These are phyloP conservation scores for Meyerozyma guilliermondii DNA, from an alignment of 1,139 yeast species.

Conservation along the genomic window DNA sequence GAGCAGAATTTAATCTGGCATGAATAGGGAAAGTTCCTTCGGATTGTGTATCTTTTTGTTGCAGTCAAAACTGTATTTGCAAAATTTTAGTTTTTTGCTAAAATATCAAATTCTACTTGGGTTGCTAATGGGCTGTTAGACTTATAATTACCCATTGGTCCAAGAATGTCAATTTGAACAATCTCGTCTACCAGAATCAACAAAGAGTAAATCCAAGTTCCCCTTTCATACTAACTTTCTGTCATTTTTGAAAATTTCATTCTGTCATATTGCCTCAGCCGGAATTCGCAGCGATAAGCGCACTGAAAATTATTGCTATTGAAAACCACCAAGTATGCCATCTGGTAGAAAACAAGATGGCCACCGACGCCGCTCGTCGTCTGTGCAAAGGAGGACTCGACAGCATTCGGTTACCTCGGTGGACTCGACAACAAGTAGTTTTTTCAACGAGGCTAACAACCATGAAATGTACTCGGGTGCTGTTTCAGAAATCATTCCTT, in stretches of 20 bases:
- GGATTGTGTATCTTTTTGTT: no score
- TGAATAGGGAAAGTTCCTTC: no score
- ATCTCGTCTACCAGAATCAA: no score
- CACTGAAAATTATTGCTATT: neutral
- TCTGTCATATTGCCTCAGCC: neutral
- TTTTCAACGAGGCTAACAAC: constrained; percentile 42
- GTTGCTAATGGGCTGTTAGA: no score
- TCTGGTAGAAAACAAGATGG: neutral
- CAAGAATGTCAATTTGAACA: no score
- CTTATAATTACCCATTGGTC: no score
- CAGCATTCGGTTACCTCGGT: constrained; percentile 39
- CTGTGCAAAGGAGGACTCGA: constrained; percentile 20
- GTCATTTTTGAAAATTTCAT: neutral
- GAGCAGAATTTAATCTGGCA: no score
- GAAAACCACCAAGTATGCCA: neutral
- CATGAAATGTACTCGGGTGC: constrained; percentile 88
- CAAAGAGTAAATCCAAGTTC: no score
- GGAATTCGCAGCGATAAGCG: constrained; percentile 1
- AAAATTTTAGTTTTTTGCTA: no score
- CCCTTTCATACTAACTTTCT: no score
- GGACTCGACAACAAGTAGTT: constrained; percentile 23
- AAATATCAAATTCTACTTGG: no score
- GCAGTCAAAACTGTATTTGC: no score
- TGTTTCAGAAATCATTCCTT: constrained; percentile 82
- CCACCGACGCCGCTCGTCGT: constrained; percentile 6